These are phyloP conservation scores for Saccharomyces hybrid DNA, from an alignment of 1,139 yeast genomes.

Conservation along the genomic window DNA sequence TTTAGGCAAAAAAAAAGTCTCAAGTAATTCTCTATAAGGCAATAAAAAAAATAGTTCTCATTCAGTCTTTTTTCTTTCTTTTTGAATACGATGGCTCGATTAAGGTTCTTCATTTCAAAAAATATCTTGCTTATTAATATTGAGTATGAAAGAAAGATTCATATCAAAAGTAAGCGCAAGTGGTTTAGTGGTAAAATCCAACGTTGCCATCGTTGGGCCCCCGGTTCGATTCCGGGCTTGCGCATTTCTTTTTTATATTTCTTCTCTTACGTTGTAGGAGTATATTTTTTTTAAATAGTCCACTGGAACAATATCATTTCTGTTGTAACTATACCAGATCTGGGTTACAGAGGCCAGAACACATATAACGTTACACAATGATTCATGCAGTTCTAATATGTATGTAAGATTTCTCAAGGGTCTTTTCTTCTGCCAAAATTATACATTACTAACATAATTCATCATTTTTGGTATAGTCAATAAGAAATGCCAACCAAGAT, in stretches of 20 bases:
- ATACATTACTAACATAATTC: constrained; percentile 5
- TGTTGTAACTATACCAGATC: neutral
- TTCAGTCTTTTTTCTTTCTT: too few species aligned
- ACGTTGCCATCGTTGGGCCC: constrained; percentile 1
- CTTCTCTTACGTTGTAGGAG: neutral
- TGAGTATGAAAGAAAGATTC: too few species aligned
- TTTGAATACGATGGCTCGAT: too few species aligned
- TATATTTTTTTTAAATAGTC: neutral
- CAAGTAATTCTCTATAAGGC: too few species aligned
- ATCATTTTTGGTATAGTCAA: constrained; percentile 46
- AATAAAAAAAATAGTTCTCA: too few species aligned
- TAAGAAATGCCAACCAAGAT: constrained; percentile 85
- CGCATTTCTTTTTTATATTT: neutral
- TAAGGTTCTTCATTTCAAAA: too few species aligned
- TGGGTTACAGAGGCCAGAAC: neutral
- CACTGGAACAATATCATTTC: neutral
- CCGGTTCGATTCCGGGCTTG: constrained; percentile 1
- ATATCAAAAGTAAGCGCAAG: neutral
- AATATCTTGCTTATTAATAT: too few species aligned
- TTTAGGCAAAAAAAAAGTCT: too few species aligned
- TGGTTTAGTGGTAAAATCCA: constrained; percentile 1
- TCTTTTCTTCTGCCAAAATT: neutral
- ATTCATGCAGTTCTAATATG: constrained; percentile 86
- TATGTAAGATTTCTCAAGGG: constrained; percentile 37
- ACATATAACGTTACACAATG: constrained; percentile 37